phyloP scores from a whole-genome alignment of 1,284 basidiomycete species.

The Bothia castanella region DNA sequence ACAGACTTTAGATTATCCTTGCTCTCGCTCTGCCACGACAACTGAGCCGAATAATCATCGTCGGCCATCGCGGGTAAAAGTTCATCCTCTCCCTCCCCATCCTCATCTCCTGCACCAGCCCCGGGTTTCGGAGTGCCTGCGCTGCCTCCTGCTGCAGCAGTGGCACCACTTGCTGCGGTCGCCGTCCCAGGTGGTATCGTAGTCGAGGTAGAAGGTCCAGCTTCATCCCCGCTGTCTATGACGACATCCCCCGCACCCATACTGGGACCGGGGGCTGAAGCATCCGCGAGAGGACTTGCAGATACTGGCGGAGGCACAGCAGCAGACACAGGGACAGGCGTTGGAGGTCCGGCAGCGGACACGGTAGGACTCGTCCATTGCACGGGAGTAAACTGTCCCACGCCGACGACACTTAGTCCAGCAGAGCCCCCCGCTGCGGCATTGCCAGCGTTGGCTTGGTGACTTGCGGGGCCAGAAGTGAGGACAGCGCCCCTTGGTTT shows the following conservation, averaged over 20 bases:
- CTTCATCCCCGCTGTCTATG: slow-evolving; percentile 23
- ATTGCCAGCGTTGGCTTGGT: slow-evolving; percentile 14
- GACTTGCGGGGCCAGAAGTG: slow-evolving; percentile 22
- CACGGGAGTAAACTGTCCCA: slow-evolving; percentile 37
- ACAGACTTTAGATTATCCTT: slow-evolving; percentile 78
- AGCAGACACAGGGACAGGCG: slow-evolving; percentile 23
- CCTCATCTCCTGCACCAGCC: slow-evolving; percentile 26
- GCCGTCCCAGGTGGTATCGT: background rate
- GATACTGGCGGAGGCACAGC: background rate
- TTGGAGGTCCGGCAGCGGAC: slow-evolving; percentile 10
- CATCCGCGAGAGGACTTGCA: slow-evolving; percentile 10
- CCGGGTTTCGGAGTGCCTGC: slow-evolving; percentile 18
- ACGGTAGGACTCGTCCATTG: slow-evolving; percentile 38
- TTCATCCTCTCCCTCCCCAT: slow-evolving; percentile 70
- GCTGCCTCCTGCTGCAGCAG: background rate
- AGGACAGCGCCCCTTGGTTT: slow-evolving; percentile 48
- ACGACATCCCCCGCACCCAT: slow-evolving; percentile 7
- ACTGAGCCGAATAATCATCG: slow-evolving; percentile 76
- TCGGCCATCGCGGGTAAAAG: slow-evolving; percentile 77
- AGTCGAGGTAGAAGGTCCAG: slow-evolving; percentile 12
- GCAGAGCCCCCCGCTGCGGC: background rate
- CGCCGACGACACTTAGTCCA: background rate
- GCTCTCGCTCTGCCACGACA: slow-evolving; percentile 76
- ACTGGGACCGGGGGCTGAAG: slow-evolving; percentile 1
- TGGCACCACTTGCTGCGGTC: background rate